Evolutionary conservation across 495 filamentous ascomycete species (phyloP).

Genomic region (Glarea lozoyensis): DNA sequence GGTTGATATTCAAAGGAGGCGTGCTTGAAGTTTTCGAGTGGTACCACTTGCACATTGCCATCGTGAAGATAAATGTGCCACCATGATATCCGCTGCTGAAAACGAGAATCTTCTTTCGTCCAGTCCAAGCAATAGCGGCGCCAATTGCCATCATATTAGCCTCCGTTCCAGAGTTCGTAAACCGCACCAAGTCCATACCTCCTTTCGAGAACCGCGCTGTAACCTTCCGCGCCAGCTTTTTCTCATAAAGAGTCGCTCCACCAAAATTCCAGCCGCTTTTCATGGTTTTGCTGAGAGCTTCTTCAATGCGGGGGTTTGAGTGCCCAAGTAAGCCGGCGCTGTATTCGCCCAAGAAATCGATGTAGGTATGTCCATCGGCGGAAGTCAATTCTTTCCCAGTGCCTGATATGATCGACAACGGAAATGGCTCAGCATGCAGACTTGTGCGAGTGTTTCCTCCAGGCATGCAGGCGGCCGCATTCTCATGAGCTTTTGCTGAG

Average conservation of each 20-base stretch:
- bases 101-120: slow-evolving; percentile 24
- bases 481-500: not conserved
- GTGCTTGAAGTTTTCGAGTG: not conserved
- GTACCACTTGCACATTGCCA: slow-evolving; percentile 2
- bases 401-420: not conserved
- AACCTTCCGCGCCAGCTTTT: slow-evolving; percentile 23
- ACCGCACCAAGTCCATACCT: slow-evolving; percentile 27
- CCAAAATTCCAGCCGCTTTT: slow-evolving; percentile 25
- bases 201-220: slow-evolving; percentile 9
- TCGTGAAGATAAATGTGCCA: slow-evolving; percentile 32
- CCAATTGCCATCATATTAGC: slow-evolving; percentile 29
- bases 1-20: slow-evolving; percentile 18
- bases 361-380: slow-evolving; percentile 22
- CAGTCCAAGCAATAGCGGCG: slow-evolving; percentile 23
- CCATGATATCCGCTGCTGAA: slow-evolving; percentile 44
- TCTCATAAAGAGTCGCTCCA: slow-evolving; percentile 22
- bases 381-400: slow-evolving; percentile 7
- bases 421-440: not conserved
- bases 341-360: slow-evolving; percentile 43
- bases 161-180: slow-evolving; percentile 33
- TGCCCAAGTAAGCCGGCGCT: slow-evolving; percentile 48
- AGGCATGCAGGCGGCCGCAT: not conserved
- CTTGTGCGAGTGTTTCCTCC: not conserved
- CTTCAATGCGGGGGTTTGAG: slow-evolving; percentile 33
- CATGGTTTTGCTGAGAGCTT: slow-evolving; percentile 24